Conservation (phyloP, 257 asterid genomes). For the Fraxinus pennsylvanica region DNA sequence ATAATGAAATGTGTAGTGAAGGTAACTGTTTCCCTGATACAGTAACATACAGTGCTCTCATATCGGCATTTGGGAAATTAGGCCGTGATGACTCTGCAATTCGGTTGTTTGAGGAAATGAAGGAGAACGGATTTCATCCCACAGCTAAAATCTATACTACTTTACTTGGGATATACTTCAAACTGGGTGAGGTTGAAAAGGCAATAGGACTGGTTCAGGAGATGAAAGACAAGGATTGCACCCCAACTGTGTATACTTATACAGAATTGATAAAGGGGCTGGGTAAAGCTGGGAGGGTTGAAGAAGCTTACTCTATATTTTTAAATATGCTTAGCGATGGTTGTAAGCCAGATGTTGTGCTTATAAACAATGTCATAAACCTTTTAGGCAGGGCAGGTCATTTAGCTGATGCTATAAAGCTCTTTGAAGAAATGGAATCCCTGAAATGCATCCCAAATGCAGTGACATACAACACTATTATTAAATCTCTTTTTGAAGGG, state of each 20-base stretch:
- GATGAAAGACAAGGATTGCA: conserved; percentile 6
- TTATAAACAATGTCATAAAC: not conserved
- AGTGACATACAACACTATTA: conserved; percentile 2
- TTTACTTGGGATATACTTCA: conserved; percentile 5
- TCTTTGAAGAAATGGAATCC: conserved; percentile 1
- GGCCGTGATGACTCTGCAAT: conserved; percentile 1
- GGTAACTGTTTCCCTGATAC: not conserved
- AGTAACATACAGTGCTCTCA: conserved; percentile 1
- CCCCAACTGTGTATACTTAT: not conserved
- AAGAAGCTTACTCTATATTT: not conserved
- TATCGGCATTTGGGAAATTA: not conserved
- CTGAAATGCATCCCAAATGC: not conserved
- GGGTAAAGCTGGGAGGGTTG: conserved; percentile 1
- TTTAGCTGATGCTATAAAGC: not conserved
- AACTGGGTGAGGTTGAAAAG: conserved; percentile 1
- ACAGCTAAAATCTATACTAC: not conserved
- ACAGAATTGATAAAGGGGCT: not conserved
- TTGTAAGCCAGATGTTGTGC: conserved; percentile 6
- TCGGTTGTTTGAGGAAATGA: conserved; percentile 4
- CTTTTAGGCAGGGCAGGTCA: not conserved
- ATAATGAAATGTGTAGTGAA: not conserved
- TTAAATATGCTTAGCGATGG: not conserved
- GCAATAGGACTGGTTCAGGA: not conserved
- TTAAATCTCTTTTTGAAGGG: not conserved
- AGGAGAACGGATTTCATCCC: not conserved